Evolutionary conservation across 139 green algal genomes (phyloP).

Genomic region (Tetratostichococcus sp.): DNA sequence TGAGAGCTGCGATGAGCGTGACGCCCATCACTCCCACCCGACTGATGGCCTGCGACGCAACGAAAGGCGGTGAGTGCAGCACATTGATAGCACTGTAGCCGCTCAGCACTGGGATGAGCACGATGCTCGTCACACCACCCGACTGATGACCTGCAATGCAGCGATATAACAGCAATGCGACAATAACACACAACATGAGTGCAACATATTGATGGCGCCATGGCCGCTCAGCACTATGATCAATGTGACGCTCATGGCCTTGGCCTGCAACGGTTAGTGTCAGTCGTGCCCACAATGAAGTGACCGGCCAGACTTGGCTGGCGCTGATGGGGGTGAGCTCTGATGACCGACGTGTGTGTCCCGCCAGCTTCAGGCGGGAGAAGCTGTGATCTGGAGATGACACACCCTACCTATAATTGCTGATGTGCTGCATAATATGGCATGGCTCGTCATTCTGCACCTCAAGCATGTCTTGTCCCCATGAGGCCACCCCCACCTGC

Average conservation of each 20-base stretch:
- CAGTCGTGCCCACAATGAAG: constrained; percentile 10
- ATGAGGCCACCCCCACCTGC: too few species aligned
- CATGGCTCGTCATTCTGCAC: too few species aligned
- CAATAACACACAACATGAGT: neutral
- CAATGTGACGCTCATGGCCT: too few species aligned
- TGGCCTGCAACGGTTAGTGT: too few species aligned
- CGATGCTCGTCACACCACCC: neutral
- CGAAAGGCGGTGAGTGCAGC: too few species aligned
- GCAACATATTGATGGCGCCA: neutral
- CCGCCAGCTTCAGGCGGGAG: too few species aligned
- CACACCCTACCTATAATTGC: constrained; percentile 49
- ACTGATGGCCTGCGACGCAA: neutral
- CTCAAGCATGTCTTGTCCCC: too few species aligned
- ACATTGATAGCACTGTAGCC: neutral
- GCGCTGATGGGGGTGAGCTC: too few species aligned
- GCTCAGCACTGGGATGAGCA: neutral
- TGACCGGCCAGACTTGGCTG: too few species aligned
- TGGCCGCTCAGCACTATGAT: too few species aligned
- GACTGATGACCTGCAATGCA: neutral
- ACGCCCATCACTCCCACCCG: constrained; percentile 1
- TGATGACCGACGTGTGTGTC: too few species aligned
- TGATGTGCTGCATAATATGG: neutral
- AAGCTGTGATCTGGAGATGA: constrained; percentile 16
- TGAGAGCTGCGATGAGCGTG: neutral
- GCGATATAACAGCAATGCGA: too few species aligned